phyloP scores from a whole-genome alignment of 108 stramenopile species.

The Cylindrotheca closterium region DNA sequence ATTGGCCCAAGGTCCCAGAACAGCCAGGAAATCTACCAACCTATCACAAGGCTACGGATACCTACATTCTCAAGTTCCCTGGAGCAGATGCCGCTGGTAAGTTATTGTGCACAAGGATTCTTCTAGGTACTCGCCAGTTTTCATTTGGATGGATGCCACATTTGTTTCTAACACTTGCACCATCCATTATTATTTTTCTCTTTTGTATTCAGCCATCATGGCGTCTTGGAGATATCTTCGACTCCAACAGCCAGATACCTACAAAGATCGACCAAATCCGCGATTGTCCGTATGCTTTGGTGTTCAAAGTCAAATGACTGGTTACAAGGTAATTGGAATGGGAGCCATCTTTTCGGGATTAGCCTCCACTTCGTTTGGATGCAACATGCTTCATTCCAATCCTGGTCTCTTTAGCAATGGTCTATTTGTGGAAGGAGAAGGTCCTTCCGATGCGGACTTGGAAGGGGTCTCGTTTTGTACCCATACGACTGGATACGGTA shows the following conservation, averaged over 20 bases:
- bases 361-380: slow-evolving; percentile 33
- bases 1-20: slow-evolving; percentile 24
- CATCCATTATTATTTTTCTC: too few species aligned
- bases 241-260: slow-evolving; percentile 22
- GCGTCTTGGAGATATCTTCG: slow-evolving; percentile 17
- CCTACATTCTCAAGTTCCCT: slow-evolving; percentile 34
- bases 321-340: slow-evolving; percentile 8
- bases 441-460: slow-evolving; percentile 3
- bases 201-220: slow-evolving; percentile 10
- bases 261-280: slow-evolving; percentile 12
- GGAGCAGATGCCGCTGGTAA: slow-evolving; percentile 34
- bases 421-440: slow-evolving; percentile 16
- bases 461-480: slow-evolving; percentile 4
- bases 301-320: neutral
- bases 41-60: slow-evolving; percentile 18
- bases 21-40: slow-evolving; percentile 24
- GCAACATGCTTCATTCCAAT: slow-evolving; percentile 30
- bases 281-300: neutral
- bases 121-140: too few species aligned
- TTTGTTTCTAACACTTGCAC: too few species aligned
- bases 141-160: too few species aligned
- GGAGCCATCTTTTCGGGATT: slow-evolving; percentile 34
- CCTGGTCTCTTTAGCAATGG: slow-evolving; percentile 28
- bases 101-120: too few species aligned
- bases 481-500: slow-evolving; percentile 33